phyloP scores from a whole-genome alignment of 305 asterid genomes.

The Nicotiana rustica region DNA sequence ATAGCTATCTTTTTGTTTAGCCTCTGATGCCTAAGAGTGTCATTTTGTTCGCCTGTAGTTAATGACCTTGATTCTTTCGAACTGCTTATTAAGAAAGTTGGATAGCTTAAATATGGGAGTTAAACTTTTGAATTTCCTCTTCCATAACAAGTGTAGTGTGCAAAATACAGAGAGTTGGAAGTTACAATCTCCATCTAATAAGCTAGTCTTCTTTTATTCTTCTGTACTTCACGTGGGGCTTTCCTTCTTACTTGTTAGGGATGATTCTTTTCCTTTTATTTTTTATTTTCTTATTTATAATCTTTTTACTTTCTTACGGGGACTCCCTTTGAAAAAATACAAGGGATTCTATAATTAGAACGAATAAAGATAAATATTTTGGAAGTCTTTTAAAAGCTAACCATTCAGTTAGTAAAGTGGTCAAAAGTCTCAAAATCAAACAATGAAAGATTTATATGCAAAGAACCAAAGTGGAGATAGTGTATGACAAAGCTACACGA shows the following conservation, averaged over 20 bases:
- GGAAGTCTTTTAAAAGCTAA: constrained; percentile 11
- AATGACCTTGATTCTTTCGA: neutral
- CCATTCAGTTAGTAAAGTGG: constrained; percentile 11
- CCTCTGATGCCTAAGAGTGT: neutral
- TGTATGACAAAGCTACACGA: neutral
- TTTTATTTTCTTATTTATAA: neutral
- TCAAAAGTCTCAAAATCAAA: constrained; percentile 23
- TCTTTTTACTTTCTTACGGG: neutral
- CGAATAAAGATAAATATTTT: neutral
- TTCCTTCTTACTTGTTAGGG: neutral
- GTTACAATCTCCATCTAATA: neutral
- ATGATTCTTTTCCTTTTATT: neutral
- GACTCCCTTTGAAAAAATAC: neutral
- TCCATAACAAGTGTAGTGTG: neutral
- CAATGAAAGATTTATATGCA: constrained; percentile 14
- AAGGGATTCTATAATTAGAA: neutral
- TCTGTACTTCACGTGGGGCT: neutral
- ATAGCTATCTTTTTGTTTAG: neutral
- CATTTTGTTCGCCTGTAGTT: neutral
- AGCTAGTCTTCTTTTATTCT: neutral
- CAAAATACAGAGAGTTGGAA: neutral
- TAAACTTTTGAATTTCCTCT: neutral
- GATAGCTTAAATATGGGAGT: neutral
- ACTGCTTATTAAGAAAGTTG: neutral
- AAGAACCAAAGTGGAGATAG: neutral